Evolutionary conservation across 352 stramenopile genomes (phyloP).

Genomic region (Phytopythium aichiense): DNA sequence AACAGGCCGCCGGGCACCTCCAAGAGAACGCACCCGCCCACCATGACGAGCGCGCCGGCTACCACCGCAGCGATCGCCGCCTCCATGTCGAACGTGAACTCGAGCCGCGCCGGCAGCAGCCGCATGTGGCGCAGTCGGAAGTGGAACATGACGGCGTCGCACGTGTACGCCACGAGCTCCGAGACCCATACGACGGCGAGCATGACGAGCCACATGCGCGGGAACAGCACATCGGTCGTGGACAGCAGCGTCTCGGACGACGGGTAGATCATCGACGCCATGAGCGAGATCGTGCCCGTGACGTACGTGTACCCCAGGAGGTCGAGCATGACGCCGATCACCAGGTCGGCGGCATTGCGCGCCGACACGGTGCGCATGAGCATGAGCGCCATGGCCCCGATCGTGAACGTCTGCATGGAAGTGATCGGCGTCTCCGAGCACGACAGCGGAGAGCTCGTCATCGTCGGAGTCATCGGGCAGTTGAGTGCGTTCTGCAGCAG

Average conservation of each 20-base stretch:
- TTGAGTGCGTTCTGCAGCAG: conserved; percentile 37
- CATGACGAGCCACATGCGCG: conserved; percentile 62
- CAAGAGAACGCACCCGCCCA: conserved; percentile 60
- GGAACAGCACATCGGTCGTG: conserved; percentile 42
- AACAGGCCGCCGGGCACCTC: conserved; percentile 67
- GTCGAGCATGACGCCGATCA: conserved; percentile 37
- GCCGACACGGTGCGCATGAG: conserved; percentile 22
- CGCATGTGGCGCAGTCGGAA: conserved; percentile 39
- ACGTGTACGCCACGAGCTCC: conserved; percentile 92
- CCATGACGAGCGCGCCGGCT: conserved; percentile 60
- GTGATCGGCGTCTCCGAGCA: conserved; percentile 20
- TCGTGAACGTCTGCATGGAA: conserved; percentile 29
- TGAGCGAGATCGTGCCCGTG: conserved; percentile 51
- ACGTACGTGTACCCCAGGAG: conserved; percentile 69
- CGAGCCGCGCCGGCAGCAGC: conserved; percentile 36
- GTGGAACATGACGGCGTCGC: conserved; percentile 50
- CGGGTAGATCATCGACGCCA: conserved; percentile 45
- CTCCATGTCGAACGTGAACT: conserved; percentile 46
- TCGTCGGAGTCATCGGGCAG: conserved; percentile 21
- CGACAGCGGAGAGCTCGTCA: conserved; percentile 9
- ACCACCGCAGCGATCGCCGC: conserved; percentile 33
- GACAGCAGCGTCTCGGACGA: conserved; percentile 36
- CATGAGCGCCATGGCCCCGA: conserved; percentile 28
- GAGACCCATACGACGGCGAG: conserved; percentile 75
- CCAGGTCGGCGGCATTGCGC: conserved; percentile 28